Evolutionary conservation across 306 rosid genomes (phyloP).

Genomic region (Coriaria nepalensis): DNA sequence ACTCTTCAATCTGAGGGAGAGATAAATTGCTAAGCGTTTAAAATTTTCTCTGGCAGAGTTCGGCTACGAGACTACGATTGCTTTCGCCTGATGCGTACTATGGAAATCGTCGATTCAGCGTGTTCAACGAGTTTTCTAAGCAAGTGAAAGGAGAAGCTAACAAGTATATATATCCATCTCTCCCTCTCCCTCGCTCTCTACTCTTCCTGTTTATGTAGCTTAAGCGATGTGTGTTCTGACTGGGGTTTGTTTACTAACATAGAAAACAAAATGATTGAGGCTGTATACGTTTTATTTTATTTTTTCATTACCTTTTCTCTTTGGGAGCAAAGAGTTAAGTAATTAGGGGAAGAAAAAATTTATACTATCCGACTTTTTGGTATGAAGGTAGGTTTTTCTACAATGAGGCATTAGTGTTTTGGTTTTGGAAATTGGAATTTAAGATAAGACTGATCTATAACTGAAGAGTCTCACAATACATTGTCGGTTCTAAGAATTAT

Average conservation of each 20-base stretch:
- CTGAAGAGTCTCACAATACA: slow-evolving; percentile 1
- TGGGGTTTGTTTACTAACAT: neutral
- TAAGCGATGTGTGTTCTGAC: neutral
- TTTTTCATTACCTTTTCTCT: no score
- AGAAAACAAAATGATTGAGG: no score
- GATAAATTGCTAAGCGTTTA: neutral
- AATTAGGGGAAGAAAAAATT: no score
- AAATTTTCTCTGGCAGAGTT: slow-evolving; percentile 23
- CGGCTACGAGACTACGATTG: slow-evolving; percentile 28
- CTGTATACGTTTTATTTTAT: no score
- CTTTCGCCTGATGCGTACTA: slow-evolving; percentile 23
- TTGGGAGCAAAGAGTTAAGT: no score
- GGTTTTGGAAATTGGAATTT: no score
- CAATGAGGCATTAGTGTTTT: no score
- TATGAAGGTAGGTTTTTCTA: no score
- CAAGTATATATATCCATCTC: slow-evolving; percentile 24
- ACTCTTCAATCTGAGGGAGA: no score
- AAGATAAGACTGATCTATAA: neutral
- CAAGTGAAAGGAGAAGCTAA: slow-evolving; percentile 64
- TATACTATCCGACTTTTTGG: no score
- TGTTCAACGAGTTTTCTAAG: slow-evolving; percentile 70
- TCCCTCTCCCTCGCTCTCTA: slow-evolving; percentile 1
- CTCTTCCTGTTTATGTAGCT: neutral
- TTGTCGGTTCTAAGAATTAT: neutral
- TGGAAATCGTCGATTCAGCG: slow-evolving; percentile 40